Conservation (phyloP, 78 protist species). For the Polysphondylium violaceum region DNA sequence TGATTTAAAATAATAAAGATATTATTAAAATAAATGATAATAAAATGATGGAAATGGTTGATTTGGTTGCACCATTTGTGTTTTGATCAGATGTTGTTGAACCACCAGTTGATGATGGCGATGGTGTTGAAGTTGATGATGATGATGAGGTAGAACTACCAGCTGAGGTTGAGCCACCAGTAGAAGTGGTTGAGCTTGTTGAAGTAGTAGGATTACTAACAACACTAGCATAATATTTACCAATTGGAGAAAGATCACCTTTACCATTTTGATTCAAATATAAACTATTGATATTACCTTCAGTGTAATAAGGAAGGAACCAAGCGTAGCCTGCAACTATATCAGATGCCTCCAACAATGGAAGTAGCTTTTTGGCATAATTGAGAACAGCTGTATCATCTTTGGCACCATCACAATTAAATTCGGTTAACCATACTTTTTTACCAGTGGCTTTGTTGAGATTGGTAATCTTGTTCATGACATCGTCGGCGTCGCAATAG, state of each 20-base stretch:
- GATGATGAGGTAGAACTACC: not conserved
- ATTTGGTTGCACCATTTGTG: too few relatives aligned
- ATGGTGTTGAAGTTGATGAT: not conserved
- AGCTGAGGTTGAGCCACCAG: too few relatives aligned
- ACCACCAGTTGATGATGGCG: not conserved
- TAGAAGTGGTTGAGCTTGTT: too few relatives aligned
- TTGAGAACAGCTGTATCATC: not conserved
- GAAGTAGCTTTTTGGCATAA: conserved; percentile 8
- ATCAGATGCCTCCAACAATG: not conserved
- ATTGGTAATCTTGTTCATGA: conserved; percentile 29
- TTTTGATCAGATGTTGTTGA: too few relatives aligned
- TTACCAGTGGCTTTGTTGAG: not conserved
- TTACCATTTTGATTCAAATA: conserved; percentile 2
- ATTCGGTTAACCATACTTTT: conserved; percentile 54
- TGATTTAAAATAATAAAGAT: too few relatives aligned
- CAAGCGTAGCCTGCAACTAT: conserved; percentile 13
- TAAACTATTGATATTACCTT: not conserved
- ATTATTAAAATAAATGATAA: too few relatives aligned
- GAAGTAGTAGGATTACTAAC: not conserved
- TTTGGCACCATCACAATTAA: conserved; percentile 2
- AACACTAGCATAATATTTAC: conserved; percentile 4
- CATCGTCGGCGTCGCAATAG: conserved; percentile 29
- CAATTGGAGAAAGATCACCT: conserved; percentile 11
- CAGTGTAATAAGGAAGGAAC: conserved; percentile 15
- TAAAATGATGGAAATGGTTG: too few relatives aligned